These are phyloP conservation scores for Secale cereale DNA, from an alignment of 176 grass and related monocot species.

Conservation along the genomic window DNA sequence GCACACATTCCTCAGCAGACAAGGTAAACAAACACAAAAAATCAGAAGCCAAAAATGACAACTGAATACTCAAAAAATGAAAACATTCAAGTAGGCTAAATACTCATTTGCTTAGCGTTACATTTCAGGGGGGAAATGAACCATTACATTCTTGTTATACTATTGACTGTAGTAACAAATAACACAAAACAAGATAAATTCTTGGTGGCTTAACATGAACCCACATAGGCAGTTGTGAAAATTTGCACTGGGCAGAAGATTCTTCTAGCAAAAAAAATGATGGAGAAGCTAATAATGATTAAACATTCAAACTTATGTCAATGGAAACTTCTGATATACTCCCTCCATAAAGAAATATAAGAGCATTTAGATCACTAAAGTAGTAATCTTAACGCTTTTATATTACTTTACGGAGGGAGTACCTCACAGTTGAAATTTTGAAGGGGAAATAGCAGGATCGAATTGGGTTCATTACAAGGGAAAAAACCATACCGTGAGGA, in stretches of 20 bases:
- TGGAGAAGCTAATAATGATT: background rate
- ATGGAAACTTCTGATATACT: background rate
- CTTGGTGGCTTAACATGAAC: background rate
- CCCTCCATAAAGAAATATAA: too few species aligned
- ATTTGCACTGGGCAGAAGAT: background rate
- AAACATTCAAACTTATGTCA: background rate
- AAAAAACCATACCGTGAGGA: conserved; percentile 53
- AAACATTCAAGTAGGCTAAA: background rate
- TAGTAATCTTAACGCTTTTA: too few species aligned
- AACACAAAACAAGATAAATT: background rate
- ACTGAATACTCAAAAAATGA: background rate
- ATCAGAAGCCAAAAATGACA: background rate
- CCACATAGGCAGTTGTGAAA: background rate
- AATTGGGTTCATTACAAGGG: background rate
- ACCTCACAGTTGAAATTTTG: background rate
- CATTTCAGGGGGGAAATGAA: background rate
- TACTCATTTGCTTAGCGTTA: background rate
- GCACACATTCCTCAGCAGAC: background rate
- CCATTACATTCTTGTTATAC: background rate
- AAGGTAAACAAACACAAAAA: background rate
- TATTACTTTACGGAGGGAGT: too few species aligned
- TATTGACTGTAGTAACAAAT: background rate
- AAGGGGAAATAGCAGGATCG: background rate
- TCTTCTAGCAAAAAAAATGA: background rate
- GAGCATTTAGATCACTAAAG: too few species aligned